Evolutionary conservation across 306 rosid species (phyloP).

Genomic region (Trichosanthes cucumerina): DNA sequence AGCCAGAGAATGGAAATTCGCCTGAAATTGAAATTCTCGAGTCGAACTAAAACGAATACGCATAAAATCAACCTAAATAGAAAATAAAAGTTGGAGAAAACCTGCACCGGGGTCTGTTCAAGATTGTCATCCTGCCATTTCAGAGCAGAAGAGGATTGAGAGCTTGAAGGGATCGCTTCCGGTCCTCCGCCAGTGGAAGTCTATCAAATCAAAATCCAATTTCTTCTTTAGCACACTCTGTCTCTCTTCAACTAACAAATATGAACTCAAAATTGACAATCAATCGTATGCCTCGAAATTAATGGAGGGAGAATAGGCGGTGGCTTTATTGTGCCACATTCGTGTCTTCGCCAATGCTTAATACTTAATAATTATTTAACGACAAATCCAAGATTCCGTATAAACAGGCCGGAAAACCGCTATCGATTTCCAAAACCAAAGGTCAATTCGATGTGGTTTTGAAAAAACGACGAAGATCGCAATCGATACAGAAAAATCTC

Average conservation of each 20-base stretch:
- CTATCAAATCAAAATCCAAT: background rate
- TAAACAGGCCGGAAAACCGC: background rate
- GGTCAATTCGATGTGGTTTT: background rate
- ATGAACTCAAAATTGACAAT: background rate
- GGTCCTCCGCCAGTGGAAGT: constrained; percentile 10
- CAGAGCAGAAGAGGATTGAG: constrained; percentile 3
- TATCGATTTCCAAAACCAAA: background rate
- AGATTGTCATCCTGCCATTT: background rate
- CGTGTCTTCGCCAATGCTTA: constrained; percentile 4
- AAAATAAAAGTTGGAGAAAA: background rate
- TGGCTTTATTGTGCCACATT: background rate
- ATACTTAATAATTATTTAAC: background rate
- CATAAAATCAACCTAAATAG: background rate
- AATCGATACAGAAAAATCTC: background rate
- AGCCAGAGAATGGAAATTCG: background rate
- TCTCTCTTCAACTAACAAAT: background rate
- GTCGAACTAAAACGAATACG: background rate
- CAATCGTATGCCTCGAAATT: background rate
- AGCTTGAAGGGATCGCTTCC: constrained; percentile 6
- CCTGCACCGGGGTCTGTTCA: background rate
- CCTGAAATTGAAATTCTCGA: background rate
- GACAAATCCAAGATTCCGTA: background rate
- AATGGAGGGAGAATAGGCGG: background rate
- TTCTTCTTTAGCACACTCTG: background rate
- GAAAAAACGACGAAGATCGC: background rate